phyloP scores from a whole-genome alignment of 805 yeast species.

The Komagataella kurtzmanii region DNA sequence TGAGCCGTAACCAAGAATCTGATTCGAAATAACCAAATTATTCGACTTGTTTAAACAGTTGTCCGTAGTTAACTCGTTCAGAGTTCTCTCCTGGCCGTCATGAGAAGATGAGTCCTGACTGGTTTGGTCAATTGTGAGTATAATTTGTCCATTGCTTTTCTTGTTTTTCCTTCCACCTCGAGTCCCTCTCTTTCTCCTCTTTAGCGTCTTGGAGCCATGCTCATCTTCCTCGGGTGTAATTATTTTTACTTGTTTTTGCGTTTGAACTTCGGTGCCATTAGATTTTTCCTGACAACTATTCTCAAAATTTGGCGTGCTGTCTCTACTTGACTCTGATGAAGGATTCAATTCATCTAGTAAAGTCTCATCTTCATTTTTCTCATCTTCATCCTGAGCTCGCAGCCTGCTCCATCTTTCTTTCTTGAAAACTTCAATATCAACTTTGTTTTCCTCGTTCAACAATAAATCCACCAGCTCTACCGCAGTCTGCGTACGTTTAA shows the following conservation, averaged over 20 bases:
- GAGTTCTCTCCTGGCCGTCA: constrained; percentile 3
- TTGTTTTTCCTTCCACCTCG: constrained; percentile 68
- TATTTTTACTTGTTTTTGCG: background rate
- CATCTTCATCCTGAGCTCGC: background rate
- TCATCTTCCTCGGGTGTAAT: constrained; percentile 1
- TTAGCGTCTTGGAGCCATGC: constrained; percentile 13
- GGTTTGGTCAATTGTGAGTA: constrained; percentile 4
- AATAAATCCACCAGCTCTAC: constrained; percentile 19
- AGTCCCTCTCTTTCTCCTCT: constrained; percentile 70
- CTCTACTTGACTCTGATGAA: background rate
- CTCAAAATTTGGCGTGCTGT: background rate
- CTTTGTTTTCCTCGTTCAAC: constrained; percentile 14
- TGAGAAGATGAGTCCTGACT: constrained; percentile 8
- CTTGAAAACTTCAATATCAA: constrained; percentile 12
- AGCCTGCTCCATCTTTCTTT: constrained; percentile 10
- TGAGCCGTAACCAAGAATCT: constrained; percentile 86
- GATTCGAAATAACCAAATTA: constrained; percentile 52
- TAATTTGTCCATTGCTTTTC: constrained; percentile 17
- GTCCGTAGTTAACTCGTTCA: constrained; percentile 1
- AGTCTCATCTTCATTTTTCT: background rate
- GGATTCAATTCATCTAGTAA: background rate
- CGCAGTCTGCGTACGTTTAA: constrained; percentile 18
- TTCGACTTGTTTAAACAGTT: constrained; percentile 18
- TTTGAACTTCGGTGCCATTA: background rate
- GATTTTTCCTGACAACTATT: background rate